A percentile compares a stretch with the other conserved stretches of the same genome.
Evolutionary conservation across 192 early-diverging fungal species (phyloP).

Genomic region (Rhizophagus prolifer): DNA sequence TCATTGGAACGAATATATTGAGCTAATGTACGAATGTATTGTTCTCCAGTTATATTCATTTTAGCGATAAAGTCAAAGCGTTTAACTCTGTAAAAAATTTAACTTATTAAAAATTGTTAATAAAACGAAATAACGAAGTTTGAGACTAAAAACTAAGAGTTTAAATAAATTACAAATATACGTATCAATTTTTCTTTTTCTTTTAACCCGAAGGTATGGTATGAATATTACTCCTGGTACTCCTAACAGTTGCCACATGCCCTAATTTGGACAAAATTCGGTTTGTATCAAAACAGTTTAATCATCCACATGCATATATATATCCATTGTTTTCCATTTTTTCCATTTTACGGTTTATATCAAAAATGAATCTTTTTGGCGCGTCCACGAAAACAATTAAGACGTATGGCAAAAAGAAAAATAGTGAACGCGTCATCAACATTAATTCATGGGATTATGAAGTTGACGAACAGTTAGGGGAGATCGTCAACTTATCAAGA

Average conservation of each 20-base stretch:
- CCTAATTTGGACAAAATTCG: background rate
- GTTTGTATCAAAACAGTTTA: background rate
- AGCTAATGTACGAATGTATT: conserved; percentile 54
- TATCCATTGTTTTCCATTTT: background rate
- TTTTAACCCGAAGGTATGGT: no score
- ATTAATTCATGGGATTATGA: background rate
- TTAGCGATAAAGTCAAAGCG: background rate
- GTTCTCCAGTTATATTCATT: conserved; percentile 43
- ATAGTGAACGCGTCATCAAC: conserved; percentile 1
- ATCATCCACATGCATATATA: no score
- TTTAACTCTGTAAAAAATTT: no score
- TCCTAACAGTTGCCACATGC: background rate
- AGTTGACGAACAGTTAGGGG: no score
- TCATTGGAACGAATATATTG: conserved; percentile 57
- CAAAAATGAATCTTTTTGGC: conserved; percentile 6
- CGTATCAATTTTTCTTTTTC: no score
- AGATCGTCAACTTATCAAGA: background rate
- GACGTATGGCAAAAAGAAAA: conserved; percentile 28
- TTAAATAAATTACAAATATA: no score
- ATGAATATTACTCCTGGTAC: no score
- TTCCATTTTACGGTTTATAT: background rate
- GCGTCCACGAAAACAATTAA: conserved; percentile 14
- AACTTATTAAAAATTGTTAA: no score
- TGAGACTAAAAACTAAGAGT: no score
- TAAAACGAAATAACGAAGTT: no score